Base-by-base conservation (phyloP, 306 rosid species). In the Vigna angularis region DNA sequence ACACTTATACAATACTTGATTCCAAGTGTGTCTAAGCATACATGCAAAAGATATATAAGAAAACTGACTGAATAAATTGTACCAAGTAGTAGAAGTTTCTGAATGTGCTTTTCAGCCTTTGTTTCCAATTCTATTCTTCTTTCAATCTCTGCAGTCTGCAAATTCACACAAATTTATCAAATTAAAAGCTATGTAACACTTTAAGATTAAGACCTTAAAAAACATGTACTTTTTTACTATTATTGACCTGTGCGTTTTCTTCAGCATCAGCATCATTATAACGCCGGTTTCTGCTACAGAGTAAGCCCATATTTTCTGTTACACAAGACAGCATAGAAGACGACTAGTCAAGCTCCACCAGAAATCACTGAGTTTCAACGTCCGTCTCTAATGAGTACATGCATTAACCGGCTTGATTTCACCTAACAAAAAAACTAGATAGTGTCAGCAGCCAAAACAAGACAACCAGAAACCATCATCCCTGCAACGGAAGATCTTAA, bases 1-100 rank as follows among this genome's bases (percentile, higher is more conserved):
- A 70, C 74, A 63, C 73, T 59, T 36, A 71, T 14, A 51, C 45
- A 15, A 68, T 49, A 56, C 24, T 51, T 56, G 74, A 81, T 26
- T 56, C 51, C 57, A 38, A 80, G 30, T 16, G 17, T 34, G 75
- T 67, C 2, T 18, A 72, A 66, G 66, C 28, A 78, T 24, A 79
- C 51, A 48, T 36, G 9, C 38, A 64, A 70, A 62, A 28, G 38
- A 75, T 32, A 24, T 34, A 79, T 75, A 44, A 75, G 57, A 49
- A 44, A 71, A 53, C 14, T 62, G 58, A 45, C 45, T 24, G 73
- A 52, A 53, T 44, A 55, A 79, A 70, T 70, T 40, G 14, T 90
- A 96, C 99, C 99, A 48, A 96, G 98, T 53, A 96, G 79, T 34
- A 96, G 90, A 85, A 96, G 99, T 83, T 93, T 96, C 86, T 93